Percentiles rank a stretch among this genome's conserved stretches.
Evolutionary conservation across 768 basidiomycete species (phyloP).

Genomic region (Hericium rajendrae): DNA sequence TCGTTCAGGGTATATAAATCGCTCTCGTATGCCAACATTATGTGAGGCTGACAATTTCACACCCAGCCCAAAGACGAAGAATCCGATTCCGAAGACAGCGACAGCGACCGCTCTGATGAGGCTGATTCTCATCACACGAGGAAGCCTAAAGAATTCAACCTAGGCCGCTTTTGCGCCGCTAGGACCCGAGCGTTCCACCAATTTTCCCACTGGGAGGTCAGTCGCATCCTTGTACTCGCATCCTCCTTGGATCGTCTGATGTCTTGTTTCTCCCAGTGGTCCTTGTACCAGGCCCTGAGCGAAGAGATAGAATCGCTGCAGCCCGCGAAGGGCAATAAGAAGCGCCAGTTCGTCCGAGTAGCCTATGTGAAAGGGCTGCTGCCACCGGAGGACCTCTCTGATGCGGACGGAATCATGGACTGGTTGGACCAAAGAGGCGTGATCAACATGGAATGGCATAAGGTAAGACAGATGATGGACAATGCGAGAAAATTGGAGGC

Average conservation of each 20-base stretch:
- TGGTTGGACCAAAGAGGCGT: constrained; percentile 68
- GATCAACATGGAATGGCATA: constrained; percentile 63
- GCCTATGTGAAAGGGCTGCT: constrained; percentile 41
- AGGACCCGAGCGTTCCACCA: constrained; percentile 60
- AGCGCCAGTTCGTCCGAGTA: constrained; percentile 45
- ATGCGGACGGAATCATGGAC: constrained; percentile 74
- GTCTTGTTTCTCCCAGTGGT: constrained; percentile 33
- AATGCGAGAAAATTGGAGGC: constrained; percentile 56
- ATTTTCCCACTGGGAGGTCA: constrained; percentile 79
- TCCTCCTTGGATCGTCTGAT: too few species aligned
- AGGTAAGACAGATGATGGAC: constrained; percentile 65
- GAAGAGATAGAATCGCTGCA: constrained; percentile 39
- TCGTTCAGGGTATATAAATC: constrained; percentile 49
- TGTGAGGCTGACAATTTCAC: too few species aligned
- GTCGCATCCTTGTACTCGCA: constrained; percentile 10
- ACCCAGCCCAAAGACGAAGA: neutral
- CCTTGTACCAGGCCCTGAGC: constrained; percentile 49
- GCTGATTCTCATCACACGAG: neutral
- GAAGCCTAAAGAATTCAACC: constrained; percentile 35
- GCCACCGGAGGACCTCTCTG: constrained; percentile 57
- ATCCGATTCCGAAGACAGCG: constrained; percentile 1
- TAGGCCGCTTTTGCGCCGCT: constrained; percentile 75
- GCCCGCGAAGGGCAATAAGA: constrained; percentile 32
- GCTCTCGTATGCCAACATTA: neutral
- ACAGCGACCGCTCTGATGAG: constrained; percentile 6